Evolutionary conservation across 306 rosid genomes (phyloP), one percentile per base, ranked within the genome.

Genomic region (Quercus alba): DNA sequence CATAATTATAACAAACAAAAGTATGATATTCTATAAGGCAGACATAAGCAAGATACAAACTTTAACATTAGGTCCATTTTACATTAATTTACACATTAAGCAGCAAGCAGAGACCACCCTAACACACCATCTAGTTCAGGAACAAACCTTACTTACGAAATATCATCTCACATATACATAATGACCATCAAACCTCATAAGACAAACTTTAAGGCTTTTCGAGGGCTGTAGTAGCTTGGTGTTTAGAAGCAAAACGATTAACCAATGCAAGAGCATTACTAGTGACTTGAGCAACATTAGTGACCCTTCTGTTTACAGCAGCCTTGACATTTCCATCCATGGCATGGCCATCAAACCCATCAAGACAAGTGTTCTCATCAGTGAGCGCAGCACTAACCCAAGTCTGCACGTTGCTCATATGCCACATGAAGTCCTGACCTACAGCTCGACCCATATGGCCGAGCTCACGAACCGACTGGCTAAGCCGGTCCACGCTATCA

Each of bases 321-420:
- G 35, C 76, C 88, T 88, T 93, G 5, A 90, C 72, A 28, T 75
- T 82, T n/a, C 89, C 97, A 76, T 86, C 81, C 87, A 83, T 86
- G 46, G 17, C 21, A 52, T 70, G 72, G 61, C 81, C 89, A 0
- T 72, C 73, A 72, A 93, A 91, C 21, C 89, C 97, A 72, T 93
- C 98, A 25, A 93, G 90, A 81, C 98, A 93, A 35, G 97, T 91
- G 80, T 63, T 73, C 46, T 89, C 93, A 56, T 93, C 92, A 0
- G 98, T 93, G 12, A 93, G 88, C 1, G 97, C 94, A 30, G 97
- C 92, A 73, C 97, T 93, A 12, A 88, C 93, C 98, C 98, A 93
- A 2, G 98, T 93, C 82, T 93, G 92, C 30, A 91, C 98, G 52
- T 93, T 93, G 81, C 87, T 93, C 88, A 93, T 78, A 66, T 86